Evolutionary conservation across 2,329 filamentous ascomycete species (phyloP), one percentile per base, ranked within the genome.

Genomic region (Cladosporium cucumerinum): DNA sequence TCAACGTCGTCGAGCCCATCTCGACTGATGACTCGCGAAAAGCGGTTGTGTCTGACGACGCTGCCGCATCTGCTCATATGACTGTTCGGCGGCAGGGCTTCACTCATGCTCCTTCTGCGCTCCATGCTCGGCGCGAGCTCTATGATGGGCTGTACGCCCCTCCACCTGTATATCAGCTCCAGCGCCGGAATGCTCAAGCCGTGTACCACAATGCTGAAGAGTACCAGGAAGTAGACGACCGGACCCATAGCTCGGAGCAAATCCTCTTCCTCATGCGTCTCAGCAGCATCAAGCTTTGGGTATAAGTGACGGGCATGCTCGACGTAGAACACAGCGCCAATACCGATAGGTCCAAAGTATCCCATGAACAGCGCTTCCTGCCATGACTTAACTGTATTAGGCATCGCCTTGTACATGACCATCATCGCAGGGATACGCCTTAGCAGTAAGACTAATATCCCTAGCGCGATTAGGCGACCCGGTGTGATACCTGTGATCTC

Each of bases 281-380:
- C 78, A 36, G 89, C 79, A 7, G 86, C 84, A 0, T 82, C 85
- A 63, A 86, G 75, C 3, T 78, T 71, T 3, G 74, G 72, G 1
- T 96, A 81, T 64, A 93, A 95, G 25, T 95, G 90, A 1, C 90
- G 75, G 55, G 85, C 88, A 67, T 96, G 81, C 71, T 92, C 94
- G 10, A 96, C 82, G 73, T 96, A 96, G 74, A 95, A 96, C n/a
- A 96, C 84, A 1, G 91, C 92, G 11, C 91, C 91, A 1, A 96
- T 92, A 3, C 93, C 92, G 63, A 96, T 92, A 0, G 92, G 93
- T 0, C 93, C 93, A 69, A 96, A 96, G 79, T 95, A 96, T 0
- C 92, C 93, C 8, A 93, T 90, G 72, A 95, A 96, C 0, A 91
- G 78, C 1, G 91, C 92, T 70, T 96, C 91, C 4, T 85, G 84